Percentiles rank a stretch among this genome's conserved stretches.
phyloP scores from a whole-genome alignment of 345 rosid genomes.

The Syzygium grande region DNA sequence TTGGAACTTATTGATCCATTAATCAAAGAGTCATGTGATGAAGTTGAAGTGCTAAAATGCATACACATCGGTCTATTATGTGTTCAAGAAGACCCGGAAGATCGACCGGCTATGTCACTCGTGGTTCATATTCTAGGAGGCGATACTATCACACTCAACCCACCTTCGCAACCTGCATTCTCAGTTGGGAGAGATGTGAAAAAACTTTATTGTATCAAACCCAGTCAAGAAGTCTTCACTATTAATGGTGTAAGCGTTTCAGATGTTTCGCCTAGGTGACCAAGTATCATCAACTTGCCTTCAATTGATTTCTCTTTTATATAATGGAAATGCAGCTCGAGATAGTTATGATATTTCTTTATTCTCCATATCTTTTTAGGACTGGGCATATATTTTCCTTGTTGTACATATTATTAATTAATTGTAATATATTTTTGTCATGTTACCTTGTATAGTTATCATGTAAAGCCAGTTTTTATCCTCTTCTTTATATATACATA shows the following conservation, averaged over 20 bases:
- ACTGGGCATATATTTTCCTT: background rate
- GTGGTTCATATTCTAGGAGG: background rate
- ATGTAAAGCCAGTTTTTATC: background rate
- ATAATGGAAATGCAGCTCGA: background rate
- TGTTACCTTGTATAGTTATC: background rate
- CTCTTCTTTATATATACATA: background rate
- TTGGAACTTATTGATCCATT: background rate
- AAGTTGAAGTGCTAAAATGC: background rate
- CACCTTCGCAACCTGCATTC: conserved; percentile 16
- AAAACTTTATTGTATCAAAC: background rate
- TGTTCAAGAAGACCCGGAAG: background rate
- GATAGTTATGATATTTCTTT: background rate
- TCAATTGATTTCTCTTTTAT: background rate
- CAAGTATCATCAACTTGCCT: background rate
- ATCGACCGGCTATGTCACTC: background rate
- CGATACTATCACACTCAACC: background rate
- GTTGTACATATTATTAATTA: too few species aligned
- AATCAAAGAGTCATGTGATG: background rate
- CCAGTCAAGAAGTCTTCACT: background rate
- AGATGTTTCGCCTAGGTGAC: background rate
- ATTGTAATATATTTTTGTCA: background rate
- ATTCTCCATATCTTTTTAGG: background rate
- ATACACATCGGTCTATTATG: conserved; percentile 3
- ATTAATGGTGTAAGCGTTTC: background rate
- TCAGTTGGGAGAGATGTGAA: background rate